phyloP scores from a whole-genome alignment of 2,329 filamentous ascomycete species.

The Trichoderma sp. region DNA sequence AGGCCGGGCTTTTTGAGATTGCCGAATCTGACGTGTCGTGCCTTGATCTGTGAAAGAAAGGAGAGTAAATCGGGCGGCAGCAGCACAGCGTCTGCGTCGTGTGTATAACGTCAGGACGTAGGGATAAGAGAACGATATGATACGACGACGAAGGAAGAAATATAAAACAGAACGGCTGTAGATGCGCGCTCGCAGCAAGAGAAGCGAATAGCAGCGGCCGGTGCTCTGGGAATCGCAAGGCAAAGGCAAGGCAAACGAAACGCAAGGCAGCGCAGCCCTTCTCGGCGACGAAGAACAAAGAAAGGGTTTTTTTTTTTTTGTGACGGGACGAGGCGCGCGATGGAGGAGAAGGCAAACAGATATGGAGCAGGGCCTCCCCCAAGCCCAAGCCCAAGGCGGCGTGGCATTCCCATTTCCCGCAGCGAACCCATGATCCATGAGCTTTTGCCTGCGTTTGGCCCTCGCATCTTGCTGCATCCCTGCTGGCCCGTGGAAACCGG shows the following conservation, averaged over 20 bases:
- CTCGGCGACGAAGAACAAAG: slow-evolving; percentile 11
- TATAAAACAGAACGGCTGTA: not conserved
- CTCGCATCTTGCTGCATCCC: not conserved
- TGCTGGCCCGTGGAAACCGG: not conserved
- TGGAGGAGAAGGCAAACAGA: slow-evolving; percentile 1
- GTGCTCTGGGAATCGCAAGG: not conserved
- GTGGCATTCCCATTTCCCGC: slow-evolving; percentile 4
- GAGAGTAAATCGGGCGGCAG: slow-evolving; percentile 12
- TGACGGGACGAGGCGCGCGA: not conserved
- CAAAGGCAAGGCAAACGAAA: too few species aligned
- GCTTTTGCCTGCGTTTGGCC: not conserved
- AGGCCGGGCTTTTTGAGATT: not conserved
- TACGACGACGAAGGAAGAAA: not conserved
- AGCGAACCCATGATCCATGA: slow-evolving; percentile 3
- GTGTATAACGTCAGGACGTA: not conserved
- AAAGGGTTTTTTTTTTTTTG: too few species aligned
- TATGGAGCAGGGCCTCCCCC: slow-evolving; percentile 8
- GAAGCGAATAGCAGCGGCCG: slow-evolving; percentile 7
- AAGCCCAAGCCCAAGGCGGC: too few species aligned
- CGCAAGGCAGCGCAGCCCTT: slow-evolving; percentile 12
- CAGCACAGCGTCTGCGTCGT: not conserved
- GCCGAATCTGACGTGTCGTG: not conserved
- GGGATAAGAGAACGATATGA: not conserved
- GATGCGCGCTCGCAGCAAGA: slow-evolving; percentile 5
- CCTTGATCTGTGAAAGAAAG: slow-evolving; percentile 5